Conservation (phyloP, 1,139 yeast species). For the Suhomyces ambrosiae region DNA sequence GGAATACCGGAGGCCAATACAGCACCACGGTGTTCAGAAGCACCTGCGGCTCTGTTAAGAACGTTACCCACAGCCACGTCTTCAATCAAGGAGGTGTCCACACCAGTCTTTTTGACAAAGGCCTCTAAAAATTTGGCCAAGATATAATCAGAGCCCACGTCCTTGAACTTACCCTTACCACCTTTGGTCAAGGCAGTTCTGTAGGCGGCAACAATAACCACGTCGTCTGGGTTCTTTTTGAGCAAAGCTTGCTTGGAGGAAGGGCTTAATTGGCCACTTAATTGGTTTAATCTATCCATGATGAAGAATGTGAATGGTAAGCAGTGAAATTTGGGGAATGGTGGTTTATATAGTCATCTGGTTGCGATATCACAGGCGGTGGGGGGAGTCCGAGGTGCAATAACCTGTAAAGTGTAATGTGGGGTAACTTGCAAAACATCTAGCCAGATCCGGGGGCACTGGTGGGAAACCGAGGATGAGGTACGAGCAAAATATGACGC, state of each 20-base stretch:
- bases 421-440: no score
- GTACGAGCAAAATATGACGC: no score
- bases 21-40: constrained; percentile 88
- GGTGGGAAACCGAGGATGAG: no score
- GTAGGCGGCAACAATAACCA: constrained; percentile 83
- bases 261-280: constrained; percentile 57
- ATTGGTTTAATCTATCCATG: constrained; percentile 65
- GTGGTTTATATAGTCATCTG: constrained; percentile 4
- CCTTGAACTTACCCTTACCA: constrained; percentile 79
- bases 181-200: constrained; percentile 90
- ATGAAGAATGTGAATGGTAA: constrained; percentile 7
- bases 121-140: constrained; percentile 64
- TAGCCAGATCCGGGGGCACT: no score
- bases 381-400: no score
- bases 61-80: constrained; percentile 91
- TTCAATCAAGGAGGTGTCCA: constrained; percentile 68
- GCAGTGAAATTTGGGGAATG: constrained; percentile 3
- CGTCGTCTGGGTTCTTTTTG: constrained; percentile 78
- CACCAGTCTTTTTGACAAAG: constrained; percentile 59
- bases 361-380: constrained; percentile 12
- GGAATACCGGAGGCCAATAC: constrained; percentile 52
- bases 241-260: constrained; percentile 44
- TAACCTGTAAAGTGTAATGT: constrained; percentile 5
- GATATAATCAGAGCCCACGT: constrained; percentile 73
- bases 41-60: constrained; percentile 88